Evolutionary conservation across 768 basidiomycete species (phyloP).

Genomic region (Chiua virens): DNA sequence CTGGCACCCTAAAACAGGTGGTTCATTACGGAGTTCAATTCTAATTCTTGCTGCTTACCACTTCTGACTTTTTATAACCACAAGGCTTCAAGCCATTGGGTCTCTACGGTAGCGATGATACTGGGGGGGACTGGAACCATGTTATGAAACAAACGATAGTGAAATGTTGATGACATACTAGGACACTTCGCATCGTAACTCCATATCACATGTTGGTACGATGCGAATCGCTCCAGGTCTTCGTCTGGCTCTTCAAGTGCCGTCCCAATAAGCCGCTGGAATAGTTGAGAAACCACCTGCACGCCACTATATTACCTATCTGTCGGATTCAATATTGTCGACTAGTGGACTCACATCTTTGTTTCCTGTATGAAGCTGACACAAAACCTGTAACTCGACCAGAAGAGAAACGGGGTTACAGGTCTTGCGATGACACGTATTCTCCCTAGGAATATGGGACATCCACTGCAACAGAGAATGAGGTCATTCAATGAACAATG

Average conservation of each 20-base stretch:
- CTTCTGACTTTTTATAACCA: slow-evolving; percentile 37
- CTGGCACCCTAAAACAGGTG: slow-evolving; percentile 17
- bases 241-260: slow-evolving; percentile 34
- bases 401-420: slow-evolving; percentile 26
- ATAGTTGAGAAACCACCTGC: slow-evolving; percentile 17
- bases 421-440: neutral
- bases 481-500: neutral
- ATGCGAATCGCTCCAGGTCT: slow-evolving; percentile 46
- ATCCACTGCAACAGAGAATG: slow-evolving; percentile 16
- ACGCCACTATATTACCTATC: neutral
- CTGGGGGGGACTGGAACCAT: slow-evolving; percentile 32
- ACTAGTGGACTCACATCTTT: slow-evolving; percentile 15
- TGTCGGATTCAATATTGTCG: neutral
- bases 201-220: slow-evolving; percentile 64
- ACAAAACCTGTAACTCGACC: slow-evolving; percentile 25
- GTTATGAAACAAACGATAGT: neutral
- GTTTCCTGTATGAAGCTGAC: slow-evolving; percentile 6
- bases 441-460: slow-evolving; percentile 4
- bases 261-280: slow-evolving; percentile 41
- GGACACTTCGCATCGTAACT: slow-evolving; percentile 34
- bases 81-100: slow-evolving; percentile 51
- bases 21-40: neutral
- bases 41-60: slow-evolving; percentile 6
- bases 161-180: slow-evolving; percentile 34
- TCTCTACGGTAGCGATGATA: slow-evolving; percentile 36